Evolutionary conservation across 164 flowering plant species (phyloP), one percentile per base, ranked within the genome.

Genomic region (Malania oleifera): DNA sequence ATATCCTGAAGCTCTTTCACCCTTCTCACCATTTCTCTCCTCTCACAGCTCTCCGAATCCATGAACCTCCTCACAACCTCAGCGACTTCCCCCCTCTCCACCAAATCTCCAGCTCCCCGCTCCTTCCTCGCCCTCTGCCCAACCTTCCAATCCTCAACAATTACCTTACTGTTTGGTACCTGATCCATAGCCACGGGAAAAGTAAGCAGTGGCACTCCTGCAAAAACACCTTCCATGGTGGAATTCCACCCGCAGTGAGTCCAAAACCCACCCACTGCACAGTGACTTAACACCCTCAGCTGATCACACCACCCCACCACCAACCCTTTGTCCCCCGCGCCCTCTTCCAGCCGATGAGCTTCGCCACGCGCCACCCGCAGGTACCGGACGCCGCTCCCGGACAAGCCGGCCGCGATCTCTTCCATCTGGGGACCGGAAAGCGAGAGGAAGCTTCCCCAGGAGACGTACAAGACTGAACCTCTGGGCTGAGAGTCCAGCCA

Each of bases 201-300:
- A 24, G 86, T 67, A 7, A 85, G 79, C 67, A 88, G 40, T 0
- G 91, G 96, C 23, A 80, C 70, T 0, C 87, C 89, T 0, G 83
- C 69, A 35, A 47, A 75, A 0, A 70, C 58, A 13, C 72, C 81
- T 55, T 83, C 96, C 6, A 63, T 45, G 0, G 77, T 72, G 1
- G 91, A 85, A 60, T 85, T 82, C 86, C 82, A 83, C 22, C 86
- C 87, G 38, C 96, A 85, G 50, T 84, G 90, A 0, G 86, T 58
- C 80, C 79, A 80, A 49, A 88, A 88, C 6, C 90, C 92, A 0
- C 85, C 92, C 0, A 83, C 63, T 5, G 90, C 66, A 54, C 75
- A 52, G 62, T 88, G 89, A 28, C 68, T 64, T 37, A 88, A 51
- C 15, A 88, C 90, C 56, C 50, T 73, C 64, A 83, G 43, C 50